Conservation (phyloP, 2,329 filamentous ascomycete species). For the Simplicillium aogashimaense region DNA sequence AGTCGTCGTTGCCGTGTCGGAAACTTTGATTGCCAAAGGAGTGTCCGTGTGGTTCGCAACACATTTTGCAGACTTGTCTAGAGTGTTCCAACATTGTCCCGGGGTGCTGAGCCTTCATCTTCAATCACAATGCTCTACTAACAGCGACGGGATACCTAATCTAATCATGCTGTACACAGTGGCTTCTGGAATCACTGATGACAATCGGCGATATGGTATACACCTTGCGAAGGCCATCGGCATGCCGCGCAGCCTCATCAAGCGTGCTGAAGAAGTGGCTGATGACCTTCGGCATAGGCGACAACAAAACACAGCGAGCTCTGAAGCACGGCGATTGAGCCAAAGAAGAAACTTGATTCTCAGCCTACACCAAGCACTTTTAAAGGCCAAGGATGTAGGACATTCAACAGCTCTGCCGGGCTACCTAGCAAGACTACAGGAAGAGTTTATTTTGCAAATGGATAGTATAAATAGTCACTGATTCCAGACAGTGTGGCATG, state of each 20-base stretch:
- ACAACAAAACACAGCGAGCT: conserved; percentile 47
- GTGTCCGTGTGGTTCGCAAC: conserved; percentile 88
- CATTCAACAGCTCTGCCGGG: conserved; percentile 51
- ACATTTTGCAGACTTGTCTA: conserved; percentile 77
- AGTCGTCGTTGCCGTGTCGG: conserved; percentile 83
- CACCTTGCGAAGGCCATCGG: conserved; percentile 66
- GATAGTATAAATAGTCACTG: background rate
- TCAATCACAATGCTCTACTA: conserved; percentile 50
- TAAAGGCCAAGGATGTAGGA: conserved; percentile 54
- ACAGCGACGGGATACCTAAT: conserved; percentile 39
- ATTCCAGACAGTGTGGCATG: too few species aligned
- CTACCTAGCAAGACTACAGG: conserved; percentile 50
- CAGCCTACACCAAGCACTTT: conserved; percentile 60
- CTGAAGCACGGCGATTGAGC: conserved; percentile 46
- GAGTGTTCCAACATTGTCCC: conserved; percentile 61
- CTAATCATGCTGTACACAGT: conserved; percentile 89
- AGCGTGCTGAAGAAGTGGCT: conserved; percentile 58
- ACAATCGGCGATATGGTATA: conserved; percentile 70
- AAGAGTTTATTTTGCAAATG: conserved; percentile 6
- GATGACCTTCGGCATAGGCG: conserved; percentile 47
- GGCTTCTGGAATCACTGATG: conserved; percentile 57
- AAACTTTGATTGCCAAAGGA: conserved; percentile 70
- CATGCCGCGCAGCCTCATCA: conserved; percentile 57
- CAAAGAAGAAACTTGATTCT: conserved; percentile 65
- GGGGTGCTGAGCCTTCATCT: conserved; percentile 81